Conservation (phyloP, 1,284 basidiomycete species). For the Leccinum cinnamomeum region DNA sequence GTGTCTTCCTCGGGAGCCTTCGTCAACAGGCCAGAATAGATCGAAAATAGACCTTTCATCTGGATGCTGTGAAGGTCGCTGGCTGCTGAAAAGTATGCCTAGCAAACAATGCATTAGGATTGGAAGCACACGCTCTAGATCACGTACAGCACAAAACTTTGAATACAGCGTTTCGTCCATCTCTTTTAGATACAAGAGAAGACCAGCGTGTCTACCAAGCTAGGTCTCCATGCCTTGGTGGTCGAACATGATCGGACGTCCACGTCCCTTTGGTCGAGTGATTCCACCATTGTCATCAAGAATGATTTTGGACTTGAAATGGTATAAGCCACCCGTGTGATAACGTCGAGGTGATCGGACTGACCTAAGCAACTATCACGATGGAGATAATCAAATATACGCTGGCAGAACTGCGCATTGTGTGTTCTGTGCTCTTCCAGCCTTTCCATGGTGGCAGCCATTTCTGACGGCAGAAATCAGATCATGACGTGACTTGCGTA, state of each 20-base stretch:
- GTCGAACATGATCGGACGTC: slow-evolving; percentile 51
- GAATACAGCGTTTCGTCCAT: slow-evolving; percentile 87
- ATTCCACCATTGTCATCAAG: slow-evolving; percentile 62
- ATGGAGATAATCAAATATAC: slow-evolving; percentile 89
- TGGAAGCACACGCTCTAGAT: not conserved
- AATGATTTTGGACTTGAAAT: slow-evolving; percentile 60
- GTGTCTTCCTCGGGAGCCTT: slow-evolving; percentile 68
- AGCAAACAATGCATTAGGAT: slow-evolving; percentile 13
- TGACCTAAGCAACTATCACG: slow-evolving; percentile 84
- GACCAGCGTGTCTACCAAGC: slow-evolving; percentile 84
- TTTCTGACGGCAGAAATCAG: slow-evolving; percentile 51
- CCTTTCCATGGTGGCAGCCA: slow-evolving; percentile 92
- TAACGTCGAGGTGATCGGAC: slow-evolving; percentile 14
- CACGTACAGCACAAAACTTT: slow-evolving; percentile 81
- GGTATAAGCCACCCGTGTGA: slow-evolving; percentile 9
- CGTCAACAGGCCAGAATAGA: slow-evolving; percentile 51
- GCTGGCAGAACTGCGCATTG: slow-evolving; percentile 89
- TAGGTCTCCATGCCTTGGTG: slow-evolving; percentile 80
- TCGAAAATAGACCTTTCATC: slow-evolving; percentile 68
- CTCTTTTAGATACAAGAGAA: slow-evolving; percentile 94
- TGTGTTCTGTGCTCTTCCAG: slow-evolving; percentile 87
- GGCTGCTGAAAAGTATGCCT: slow-evolving; percentile 76
- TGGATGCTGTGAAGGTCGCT: slow-evolving; percentile 55
- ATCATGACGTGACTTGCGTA: not conserved
- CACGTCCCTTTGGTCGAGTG: slow-evolving; percentile 40